Percentiles rank a stretch among this genome's conserved stretches.
Conservation (phyloP, 2,329 filamentous ascomycete species). For the Monilinia vaccinii-corymbosi region DNA sequence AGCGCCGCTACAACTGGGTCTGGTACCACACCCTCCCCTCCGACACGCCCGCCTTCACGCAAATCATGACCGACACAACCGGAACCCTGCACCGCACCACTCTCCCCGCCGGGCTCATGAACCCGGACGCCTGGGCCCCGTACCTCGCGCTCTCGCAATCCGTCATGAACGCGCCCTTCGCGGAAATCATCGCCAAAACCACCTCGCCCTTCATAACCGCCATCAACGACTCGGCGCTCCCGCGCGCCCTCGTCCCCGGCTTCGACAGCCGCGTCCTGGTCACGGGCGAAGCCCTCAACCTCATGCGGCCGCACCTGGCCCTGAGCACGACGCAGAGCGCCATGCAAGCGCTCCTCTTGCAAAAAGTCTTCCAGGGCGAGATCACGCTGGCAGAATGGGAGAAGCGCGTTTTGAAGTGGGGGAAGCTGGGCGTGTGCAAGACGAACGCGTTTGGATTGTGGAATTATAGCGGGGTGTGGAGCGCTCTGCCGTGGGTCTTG, state of each 20-base stretch:
- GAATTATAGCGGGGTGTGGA: not conserved
- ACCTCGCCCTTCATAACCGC: conserved; percentile 35
- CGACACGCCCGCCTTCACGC: conserved; percentile 16
- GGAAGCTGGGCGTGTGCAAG: not conserved
- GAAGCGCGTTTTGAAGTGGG: conserved; percentile 12
- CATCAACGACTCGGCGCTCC: conserved; percentile 33
- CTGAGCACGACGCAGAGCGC: conserved; percentile 35
- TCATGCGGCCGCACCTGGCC: conserved; percentile 37
- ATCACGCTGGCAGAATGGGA: conserved; percentile 9
- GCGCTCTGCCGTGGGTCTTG: not conserved
- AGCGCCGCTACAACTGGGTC: conserved; percentile 37
- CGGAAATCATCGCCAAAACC: conserved; percentile 33
- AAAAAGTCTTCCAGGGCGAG: conserved; percentile 12
- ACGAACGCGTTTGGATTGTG: conserved; percentile 6
- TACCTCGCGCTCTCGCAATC: conserved; percentile 12
- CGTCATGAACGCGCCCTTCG: conserved; percentile 14
- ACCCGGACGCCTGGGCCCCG: conserved; percentile 9
- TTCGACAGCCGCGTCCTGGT: conserved; percentile 33
- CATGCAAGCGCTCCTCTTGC: conserved; percentile 21
- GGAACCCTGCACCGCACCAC: conserved; percentile 23
- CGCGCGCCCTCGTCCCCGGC: conserved; percentile 30
- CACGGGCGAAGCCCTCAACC: conserved; percentile 34
- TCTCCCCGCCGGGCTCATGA: conserved; percentile 17
- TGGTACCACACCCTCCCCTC: conserved; percentile 34
- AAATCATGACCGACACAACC: conserved; percentile 28